Base-by-base conservation (phyloP, 257 asterid genomes). In the Avicennia marina region DNA sequence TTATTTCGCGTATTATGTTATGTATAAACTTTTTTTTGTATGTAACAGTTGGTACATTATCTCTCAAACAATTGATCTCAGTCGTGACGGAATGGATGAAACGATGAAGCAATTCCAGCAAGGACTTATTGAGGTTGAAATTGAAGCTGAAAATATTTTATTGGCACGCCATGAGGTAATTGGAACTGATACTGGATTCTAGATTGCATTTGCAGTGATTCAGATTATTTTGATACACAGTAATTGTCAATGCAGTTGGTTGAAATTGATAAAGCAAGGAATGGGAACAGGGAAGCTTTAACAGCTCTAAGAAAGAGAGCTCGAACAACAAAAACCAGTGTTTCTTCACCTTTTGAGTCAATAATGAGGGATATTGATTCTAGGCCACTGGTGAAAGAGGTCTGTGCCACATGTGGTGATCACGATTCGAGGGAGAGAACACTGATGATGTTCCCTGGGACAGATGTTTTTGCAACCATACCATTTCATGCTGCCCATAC, bases 401-500 rank as follows among this genome's bases (percentile, higher is more conserved):
- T 91, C 11, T 91, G 98, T 60, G 53, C 77, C 43, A 88, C 95
- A 19, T 91, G 98, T 62, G 94, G 95, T 16, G 77, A 83, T 57
- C 95, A 91, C 63, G 82, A 88, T 65, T 65, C 86, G 0, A 77
- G 85, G 67, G 98, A 88, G 76, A 78, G 71, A 41, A 83, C 87
- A 1, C 66, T 84, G 85, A 64, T 91, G 60, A 83, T 83, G 89
- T 86, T 84, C 58, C 90, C 94, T 0, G 98, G 98, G 47, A 80
- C 89, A 31, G 90, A 87, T 65, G 47, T 83, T 29, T 84, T 90
- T 69, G 87, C 78, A 0, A 71, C 73, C 19, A 36, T 84, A 53
- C 96, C 97, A 1, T 91, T 91, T 69, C 98, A 91, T 79, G 97
- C 98, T 70, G 87, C 94, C 61, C 98, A 91, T 76, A 80, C 90